A percentile compares a stretch with the other conserved stretches of the same genome.
phyloP scores from a whole-genome alignment of 2,329 filamentous ascomycete species.

The Volutella citrinella region DNA sequence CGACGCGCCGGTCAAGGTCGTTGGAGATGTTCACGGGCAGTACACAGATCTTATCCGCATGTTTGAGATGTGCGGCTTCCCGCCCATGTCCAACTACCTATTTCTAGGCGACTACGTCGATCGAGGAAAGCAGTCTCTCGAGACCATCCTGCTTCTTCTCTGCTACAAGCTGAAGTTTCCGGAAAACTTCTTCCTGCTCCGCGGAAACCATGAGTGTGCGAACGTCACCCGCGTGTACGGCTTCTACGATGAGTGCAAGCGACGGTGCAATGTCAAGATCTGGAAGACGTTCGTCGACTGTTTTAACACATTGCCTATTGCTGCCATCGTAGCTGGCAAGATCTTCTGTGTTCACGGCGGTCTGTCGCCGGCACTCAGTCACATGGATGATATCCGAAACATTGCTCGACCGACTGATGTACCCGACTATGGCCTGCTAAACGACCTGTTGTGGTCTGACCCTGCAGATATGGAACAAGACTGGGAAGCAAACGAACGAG shows the following conservation, averaged over 20 bases:
- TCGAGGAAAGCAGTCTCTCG: conserved; percentile 96
- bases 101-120: conserved; percentile 99
- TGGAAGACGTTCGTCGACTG: conserved; percentile 99
- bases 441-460: conserved; percentile 95
- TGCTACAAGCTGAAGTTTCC: conserved; percentile 99
- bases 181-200: conserved; percentile 98
- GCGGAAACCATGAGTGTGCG: conserved; percentile 98
- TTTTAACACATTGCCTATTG: conserved; percentile 98
- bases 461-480: conserved; percentile 97
- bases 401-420: conserved; percentile 96
- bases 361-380: conserved; percentile 82
- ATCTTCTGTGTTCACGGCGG: conserved; percentile 98
- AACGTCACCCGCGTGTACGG: conserved; percentile 99
- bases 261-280: conserved; percentile 97
- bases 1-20: conserved; percentile 93
- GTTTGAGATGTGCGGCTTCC: conserved; percentile 98
- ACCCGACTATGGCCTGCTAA: conserved; percentile 91
- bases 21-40: conserved; percentile 98
- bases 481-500: conserved; percentile 96
- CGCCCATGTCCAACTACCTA: conserved; percentile 97
- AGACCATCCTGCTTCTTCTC: conserved; percentile 94
- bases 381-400: conserved; percentile 98
- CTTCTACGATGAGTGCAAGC: conserved; percentile 99
- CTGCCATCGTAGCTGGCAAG: conserved; percentile 93
- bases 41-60: conserved; percentile 97